phyloP scores from a whole-genome alignment of 257 asterid species.

The Solanum sparsipilum region DNA sequence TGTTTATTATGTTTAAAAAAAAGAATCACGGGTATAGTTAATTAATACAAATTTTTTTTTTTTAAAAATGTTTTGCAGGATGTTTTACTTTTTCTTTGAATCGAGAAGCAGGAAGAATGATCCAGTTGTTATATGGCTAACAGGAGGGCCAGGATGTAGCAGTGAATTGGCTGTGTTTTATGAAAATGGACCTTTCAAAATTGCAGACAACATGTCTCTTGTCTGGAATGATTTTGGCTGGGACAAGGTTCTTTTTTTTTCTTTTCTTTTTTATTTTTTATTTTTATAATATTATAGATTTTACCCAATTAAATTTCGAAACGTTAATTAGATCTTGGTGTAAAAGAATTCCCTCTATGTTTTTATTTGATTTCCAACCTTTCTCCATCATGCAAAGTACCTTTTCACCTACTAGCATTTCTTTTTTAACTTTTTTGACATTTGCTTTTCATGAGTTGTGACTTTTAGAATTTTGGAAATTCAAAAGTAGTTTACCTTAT shows the following conservation, averaged over 20 bases:
- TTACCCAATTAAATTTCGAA: not conserved
- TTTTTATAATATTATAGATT: not conserved
- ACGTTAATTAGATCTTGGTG: not conserved
- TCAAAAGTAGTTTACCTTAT: not conserved
- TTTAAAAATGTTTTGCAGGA: conserved; percentile 22
- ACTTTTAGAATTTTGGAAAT: not conserved
- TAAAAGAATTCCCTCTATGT: not conserved
- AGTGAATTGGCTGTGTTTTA: conserved; percentile 63
- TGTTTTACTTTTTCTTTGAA: conserved; percentile 77
- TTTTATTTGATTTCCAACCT: not conserved
- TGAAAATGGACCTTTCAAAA: conserved; percentile 71
- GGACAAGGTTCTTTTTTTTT: conserved; percentile 45
- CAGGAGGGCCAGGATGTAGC: conserved; percentile 91
- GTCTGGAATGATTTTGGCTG: conserved; percentile 70
- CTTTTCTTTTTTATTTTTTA: not conserved
- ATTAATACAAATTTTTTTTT: not conserved
- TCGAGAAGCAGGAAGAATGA: conserved; percentile 39
- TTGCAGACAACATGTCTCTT: conserved; percentile 40
- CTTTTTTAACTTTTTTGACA: not conserved
- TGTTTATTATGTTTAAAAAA: not conserved
- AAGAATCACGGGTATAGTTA: not conserved
- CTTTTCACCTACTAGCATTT: not conserved
- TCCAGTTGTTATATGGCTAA: conserved; percentile 69
- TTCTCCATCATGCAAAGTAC: not conserved
- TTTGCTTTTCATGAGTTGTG: not conserved